phyloP scores from a whole-genome alignment of 2,329 filamentous ascomycete genomes.

The Epichloe uncinata region DNA sequence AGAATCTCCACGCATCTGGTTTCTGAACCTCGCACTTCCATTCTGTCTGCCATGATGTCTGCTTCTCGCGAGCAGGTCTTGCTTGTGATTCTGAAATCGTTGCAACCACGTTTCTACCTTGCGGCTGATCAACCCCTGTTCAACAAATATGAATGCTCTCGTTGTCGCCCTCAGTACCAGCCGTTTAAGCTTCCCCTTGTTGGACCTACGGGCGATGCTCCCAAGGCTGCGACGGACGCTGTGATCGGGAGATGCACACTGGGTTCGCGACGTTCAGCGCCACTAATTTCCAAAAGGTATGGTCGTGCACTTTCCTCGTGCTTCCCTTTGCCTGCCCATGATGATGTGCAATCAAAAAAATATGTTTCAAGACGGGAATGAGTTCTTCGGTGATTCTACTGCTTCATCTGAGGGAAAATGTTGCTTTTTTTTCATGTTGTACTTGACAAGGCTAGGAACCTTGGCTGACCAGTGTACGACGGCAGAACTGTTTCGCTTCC shows the following conservation, averaged over 20 bases:
- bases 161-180: constrained; percentile 10
- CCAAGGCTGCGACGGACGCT: constrained; percentile 1
- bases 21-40: background rate
- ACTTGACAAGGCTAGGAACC: background rate
- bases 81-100: background rate
- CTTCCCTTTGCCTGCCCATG: constrained; percentile 1
- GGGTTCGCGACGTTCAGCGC: background rate
- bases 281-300: background rate
- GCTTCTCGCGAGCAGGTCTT: background rate
- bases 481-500: background rate
- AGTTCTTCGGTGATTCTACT: constrained; percentile 20
- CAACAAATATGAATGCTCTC: constrained; percentile 11
- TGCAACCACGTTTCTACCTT: background rate
- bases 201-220: background rate
- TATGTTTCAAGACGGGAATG: constrained; percentile 29
- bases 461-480: background rate
- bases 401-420: background rate
- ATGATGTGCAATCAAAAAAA: constrained; percentile 10
- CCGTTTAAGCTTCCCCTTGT: constrained; percentile 3
- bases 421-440: background rate
- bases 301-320: background rate
- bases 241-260: background rate
- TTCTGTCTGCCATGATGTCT: background rate
- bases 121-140: background rate
- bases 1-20: background rate